Evolutionary conservation across 345 rosid species (phyloP).

Genomic region (Clausena lansium): DNA sequence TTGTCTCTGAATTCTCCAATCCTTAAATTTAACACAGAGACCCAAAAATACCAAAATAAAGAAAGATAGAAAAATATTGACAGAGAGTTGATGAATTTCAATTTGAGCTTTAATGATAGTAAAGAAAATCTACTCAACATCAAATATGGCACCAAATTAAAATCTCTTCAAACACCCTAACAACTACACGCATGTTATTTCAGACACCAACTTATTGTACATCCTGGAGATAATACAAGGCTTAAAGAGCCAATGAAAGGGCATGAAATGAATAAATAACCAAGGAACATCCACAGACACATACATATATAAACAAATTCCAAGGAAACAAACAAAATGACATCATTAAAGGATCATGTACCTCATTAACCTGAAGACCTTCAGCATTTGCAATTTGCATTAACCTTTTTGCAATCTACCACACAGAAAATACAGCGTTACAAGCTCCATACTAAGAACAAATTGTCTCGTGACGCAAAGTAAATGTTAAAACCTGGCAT

Average conservation of each 20-base stretch:
- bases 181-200: neutral
- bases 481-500: neutral
- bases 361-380: constrained; percentile 83
- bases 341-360: constrained; percentile 18
- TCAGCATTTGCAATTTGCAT: constrained; percentile 78
- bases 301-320: constrained; percentile 9
- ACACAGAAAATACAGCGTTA: constrained; percentile 25
- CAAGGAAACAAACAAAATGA: neutral
- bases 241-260: neutral
- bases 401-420: constrained; percentile 94
- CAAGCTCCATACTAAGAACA: neutral
- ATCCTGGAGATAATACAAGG: neutral
- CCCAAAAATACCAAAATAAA: neutral
- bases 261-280: neutral
- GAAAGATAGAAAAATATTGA: neutral
- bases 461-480: neutral
- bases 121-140: neutral
- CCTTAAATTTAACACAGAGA: neutral
- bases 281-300: constrained; percentile 5
- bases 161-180: constrained; percentile 2
- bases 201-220: neutral
- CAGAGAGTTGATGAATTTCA: neutral
- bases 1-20: neutral
- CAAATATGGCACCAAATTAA: neutral
- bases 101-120: neutral